Base-by-base conservation (phyloP, 1,284 basidiomycete genomes). In the Ceratobasidium sp. region DNA sequence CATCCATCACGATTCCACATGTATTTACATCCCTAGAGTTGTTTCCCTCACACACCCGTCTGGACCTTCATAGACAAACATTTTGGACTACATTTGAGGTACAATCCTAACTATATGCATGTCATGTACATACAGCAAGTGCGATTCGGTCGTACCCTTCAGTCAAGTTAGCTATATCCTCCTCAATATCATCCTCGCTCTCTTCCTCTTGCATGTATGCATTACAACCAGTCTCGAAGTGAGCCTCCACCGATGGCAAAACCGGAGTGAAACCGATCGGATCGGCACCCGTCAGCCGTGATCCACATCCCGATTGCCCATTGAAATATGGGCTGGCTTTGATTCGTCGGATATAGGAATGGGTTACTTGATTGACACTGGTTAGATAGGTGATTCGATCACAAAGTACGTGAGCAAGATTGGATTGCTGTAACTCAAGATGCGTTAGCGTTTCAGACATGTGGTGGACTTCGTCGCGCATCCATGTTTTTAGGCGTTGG, bases 391-490 rank as follows among this genome's bases (percentile, higher is more conserved):
- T 17, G 25, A 52, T 13, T 31, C 49, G 49, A 20, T 20, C 8
- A 8, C 27, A 15, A 52, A 52, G 49, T 3, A 27, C 49, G 17
- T 5, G 6, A 13, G 49, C 49, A 6, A 52, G 49, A 31, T 27
- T 20, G 6, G 49, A 31, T 6, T 27, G 6, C 22, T 52, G 22
- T 7, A 17, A 15, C 25, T 52, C 7, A 17, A 52, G 49, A 27
- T 5, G 12, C 7, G 15, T 27, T 5, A 27, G 27, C 6, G 5
- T 34, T n/a, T 54, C 29, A 4, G 4, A 17, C 5, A 32, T 31
- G n/a, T 54, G 53, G 20, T 54, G 34, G 15, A 54, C 70, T 45
- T 80, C 75, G 69, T 80, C 77, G 0, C 56, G 54, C 32, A 82
- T 77, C 47, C 72, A 75, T 0, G 78, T 79, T 27, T 75, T 65